Evolutionary conservation across 1,139 yeast genomes (phyloP), one percentile per base, ranked within the genome.

Genomic region (Chernovozyma aurita): DNA sequence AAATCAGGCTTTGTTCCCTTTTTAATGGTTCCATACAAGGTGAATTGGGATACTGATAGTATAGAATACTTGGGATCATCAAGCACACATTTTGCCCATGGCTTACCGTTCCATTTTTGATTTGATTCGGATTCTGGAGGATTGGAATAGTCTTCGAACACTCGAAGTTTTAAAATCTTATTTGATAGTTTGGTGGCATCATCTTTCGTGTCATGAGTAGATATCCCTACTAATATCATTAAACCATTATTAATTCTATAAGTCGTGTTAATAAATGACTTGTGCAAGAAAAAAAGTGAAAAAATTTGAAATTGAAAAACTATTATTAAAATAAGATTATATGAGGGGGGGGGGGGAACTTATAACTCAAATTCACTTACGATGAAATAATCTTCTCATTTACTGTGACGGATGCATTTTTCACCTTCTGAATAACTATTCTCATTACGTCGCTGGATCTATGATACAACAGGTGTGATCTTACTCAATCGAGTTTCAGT

Each of bases 1-100:
- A 90, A 88, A 52, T 90, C 97, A 0, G 97, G 97, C 53, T 88
- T 90, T 4, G 95, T 75, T 4, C 97, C 97, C 57, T 90, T 90
- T 49, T 78, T 83, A 17, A 92, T 76, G 24, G 77, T 82, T 0
- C 88, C 97, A 53, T 83, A 78, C 28, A 90, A 67, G 0, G 98
- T 90, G 61, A 90, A 90, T 53, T 90, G 98, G 4, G 96, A 86
- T 1, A 90, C 95, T 3, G 67, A 55, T 20, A 69, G 53, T 4
- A 69, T 50, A 33, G 49, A 42, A 74, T 9, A 79, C 51, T 35
- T 79, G 59, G 66, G 51, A 34, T 59, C 60, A 33, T 65, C 70
- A 5, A 48, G 40, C 18, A 69, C 45, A 18, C 63, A 57, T 39
- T 63, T 61, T 18, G 67, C 54, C 76, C 76, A 70, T 1, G 74